These are phyloP conservation scores for Dentipellis sp. DNA, from an alignment of 768 basidiomycete species.

Conservation along the genomic window DNA sequence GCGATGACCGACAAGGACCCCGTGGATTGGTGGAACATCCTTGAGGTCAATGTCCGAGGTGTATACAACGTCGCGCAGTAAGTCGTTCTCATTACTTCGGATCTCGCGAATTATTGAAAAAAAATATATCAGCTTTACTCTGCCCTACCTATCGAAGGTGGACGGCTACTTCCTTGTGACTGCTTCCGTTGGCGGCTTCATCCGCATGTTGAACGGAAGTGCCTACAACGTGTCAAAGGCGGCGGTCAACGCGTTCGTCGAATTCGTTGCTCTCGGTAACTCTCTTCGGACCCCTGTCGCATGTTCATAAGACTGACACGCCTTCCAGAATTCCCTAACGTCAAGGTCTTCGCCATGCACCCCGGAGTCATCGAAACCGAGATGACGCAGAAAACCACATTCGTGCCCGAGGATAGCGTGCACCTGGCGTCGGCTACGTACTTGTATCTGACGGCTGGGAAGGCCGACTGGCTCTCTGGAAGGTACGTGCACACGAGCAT, in stretches of 20 bases:
- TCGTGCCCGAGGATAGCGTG: background rate
- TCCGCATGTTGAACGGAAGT: background rate
- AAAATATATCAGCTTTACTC: background rate
- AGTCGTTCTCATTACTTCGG: background rate
- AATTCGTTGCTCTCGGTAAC: constrained; percentile 4
- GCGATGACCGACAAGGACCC: constrained; percentile 3
- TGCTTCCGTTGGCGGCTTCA: background rate
- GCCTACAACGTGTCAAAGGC: constrained; percentile 7
- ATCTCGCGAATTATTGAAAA: background rate
- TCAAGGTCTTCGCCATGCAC: background rate
- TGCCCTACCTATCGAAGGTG: constrained; percentile 3
- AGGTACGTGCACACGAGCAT: background rate
- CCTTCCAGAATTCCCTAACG: background rate
- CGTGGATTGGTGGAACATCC: constrained; percentile 4
- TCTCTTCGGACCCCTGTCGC: constrained; percentile 14
- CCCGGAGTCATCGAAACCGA: background rate
- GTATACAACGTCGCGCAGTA: constrained; percentile 5
- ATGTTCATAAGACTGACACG: background rate
- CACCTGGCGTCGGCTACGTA: background rate
- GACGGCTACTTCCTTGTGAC: background rate
- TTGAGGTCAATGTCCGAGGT: constrained; percentile 8
- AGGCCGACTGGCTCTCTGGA: background rate
- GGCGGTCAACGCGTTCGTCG: constrained; percentile 1
- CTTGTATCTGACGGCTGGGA: background rate
- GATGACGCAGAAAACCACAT: background rate